Percentiles rank a stretch among this genome's conserved stretches.
Evolutionary conservation across 140 eudicot species (phyloP).

Genomic region (Flaveria floridana): DNA sequence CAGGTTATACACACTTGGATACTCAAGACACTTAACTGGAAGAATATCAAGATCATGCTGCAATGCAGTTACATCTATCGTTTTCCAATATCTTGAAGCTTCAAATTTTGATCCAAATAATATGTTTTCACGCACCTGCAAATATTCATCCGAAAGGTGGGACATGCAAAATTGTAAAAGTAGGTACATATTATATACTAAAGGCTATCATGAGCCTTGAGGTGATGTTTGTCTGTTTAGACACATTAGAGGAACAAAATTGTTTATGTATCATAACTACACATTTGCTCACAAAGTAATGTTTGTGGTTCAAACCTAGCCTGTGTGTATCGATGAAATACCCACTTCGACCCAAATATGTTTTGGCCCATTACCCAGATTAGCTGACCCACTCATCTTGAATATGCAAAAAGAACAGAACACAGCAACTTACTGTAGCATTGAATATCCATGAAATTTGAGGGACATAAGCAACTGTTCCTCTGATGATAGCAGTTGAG

Average conservation of each 20-base stretch:
- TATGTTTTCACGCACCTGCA: constrained; percentile 90
- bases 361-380: background rate
- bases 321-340: background rate
- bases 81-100: constrained; percentile 56
- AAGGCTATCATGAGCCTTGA: constrained; percentile 8
- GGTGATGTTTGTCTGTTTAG: constrained; percentile 10
- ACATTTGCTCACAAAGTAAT: background rate
- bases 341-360: background rate
- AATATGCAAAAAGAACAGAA: constrained; percentile 11
- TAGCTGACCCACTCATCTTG: background rate
- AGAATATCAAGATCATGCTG: constrained; percentile 79
- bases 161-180: constrained; percentile 5
- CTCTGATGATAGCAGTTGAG: constrained; percentile 68
- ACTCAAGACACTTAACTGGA: constrained; percentile 53
- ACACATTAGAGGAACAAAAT: background rate
- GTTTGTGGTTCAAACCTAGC: background rate
- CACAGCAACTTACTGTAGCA: constrained; percentile 66
- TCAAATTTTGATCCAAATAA: constrained; percentile 74
- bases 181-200: no score
- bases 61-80: constrained; percentile 69
- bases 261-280: background rate
- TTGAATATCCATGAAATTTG: constrained; percentile 97
- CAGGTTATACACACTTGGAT: background rate
- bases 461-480: constrained; percentile 85
- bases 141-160: background rate